phyloP scores from a whole-genome alignment of 2,329 filamentous ascomycete species.

The Juglanconis juglandina region DNA sequence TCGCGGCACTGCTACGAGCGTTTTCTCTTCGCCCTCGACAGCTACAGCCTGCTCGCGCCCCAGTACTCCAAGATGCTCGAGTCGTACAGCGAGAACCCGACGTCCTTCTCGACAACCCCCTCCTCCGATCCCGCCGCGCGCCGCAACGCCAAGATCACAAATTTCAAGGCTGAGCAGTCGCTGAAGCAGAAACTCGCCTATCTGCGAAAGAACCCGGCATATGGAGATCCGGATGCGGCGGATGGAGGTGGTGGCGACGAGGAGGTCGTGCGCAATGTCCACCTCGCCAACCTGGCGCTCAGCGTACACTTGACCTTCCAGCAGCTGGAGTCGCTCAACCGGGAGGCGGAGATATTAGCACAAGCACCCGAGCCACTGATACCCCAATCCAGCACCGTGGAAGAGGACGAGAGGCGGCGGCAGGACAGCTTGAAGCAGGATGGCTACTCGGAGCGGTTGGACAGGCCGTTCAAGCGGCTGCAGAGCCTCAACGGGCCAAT shows the following conservation, averaged over 20 bases:
- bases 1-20: slow-evolving; percentile 71
- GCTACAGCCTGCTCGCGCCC: slow-evolving; percentile 68
- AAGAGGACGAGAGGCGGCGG: slow-evolving; percentile 42
- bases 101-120: slow-evolving; percentile 69
- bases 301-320: slow-evolving; percentile 79
- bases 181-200: slow-evolving; percentile 76
- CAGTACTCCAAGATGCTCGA: slow-evolving; percentile 68
- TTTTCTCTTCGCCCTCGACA: slow-evolving; percentile 73
- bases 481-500: slow-evolving; percentile 54
- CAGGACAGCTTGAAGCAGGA: slow-evolving; percentile 24
- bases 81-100: slow-evolving; percentile 67
- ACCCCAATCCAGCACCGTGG: slow-evolving; percentile 42
- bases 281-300: slow-evolving; percentile 72
- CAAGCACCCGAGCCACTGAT: slow-evolving; percentile 59
- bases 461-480: slow-evolving; percentile 56
- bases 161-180: slow-evolving; percentile 81
- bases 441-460: slow-evolving; percentile 70
- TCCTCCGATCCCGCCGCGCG: slow-evolving; percentile 59
- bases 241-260: slow-evolving; percentile 72
- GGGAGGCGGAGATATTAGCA: slow-evolving; percentile 79
- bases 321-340: slow-evolving; percentile 78
- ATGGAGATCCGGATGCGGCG: slow-evolving; percentile 50
- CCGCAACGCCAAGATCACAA: slow-evolving; percentile 79
- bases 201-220: slow-evolving; percentile 47
- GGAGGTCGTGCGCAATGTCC: slow-evolving; percentile 72